Base-by-base conservation (phyloP, 2,329 filamentous ascomycete genomes). In the Trichoderma cornu-damae region DNA sequence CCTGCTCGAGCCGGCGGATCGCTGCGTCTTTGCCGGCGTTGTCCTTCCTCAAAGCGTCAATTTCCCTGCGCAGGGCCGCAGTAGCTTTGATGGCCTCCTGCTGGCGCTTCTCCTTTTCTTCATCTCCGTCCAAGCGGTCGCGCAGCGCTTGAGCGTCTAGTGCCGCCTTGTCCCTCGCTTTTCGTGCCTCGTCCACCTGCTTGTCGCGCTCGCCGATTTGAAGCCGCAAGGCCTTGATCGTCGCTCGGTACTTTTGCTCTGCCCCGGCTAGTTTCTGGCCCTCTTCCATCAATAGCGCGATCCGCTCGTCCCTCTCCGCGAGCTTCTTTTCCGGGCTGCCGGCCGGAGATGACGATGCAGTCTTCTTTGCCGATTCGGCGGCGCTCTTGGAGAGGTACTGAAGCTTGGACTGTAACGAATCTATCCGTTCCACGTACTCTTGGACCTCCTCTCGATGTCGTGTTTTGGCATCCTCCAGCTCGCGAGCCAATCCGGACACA, bases 241-340 rank as follows among this genome's bases (percentile, higher is more conserved):
- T 86, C 5, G 83, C 83, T 60, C 93, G 80, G 62, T 95, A 86
- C 67, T 91, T 90, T 71, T 96, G 83, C 69, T 99, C 94, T 0
- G 83, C 88, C 64, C 87, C 89, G 1, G 90, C 92, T 7, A 97
- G 79, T 63, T 88, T 91, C 65, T 94, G 89, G 0, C 95, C 94
- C 74, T 99, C 94, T 64, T 96, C 87, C 79, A 99, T 88, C 11
- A 99, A 76, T 46, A 92, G 76, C 2, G 92, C 90, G 65, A 97
- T 95, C 69, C 89, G 89, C 65, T 93, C 86, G 65, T 97, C 92
- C 68, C 91, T 96, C 66, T 96, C 91, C 1, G 90, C 88, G 12
- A 97, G 71, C 67, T 89, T 91, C 69, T 87, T 89, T 62, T 96
- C 89, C 1, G 78, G 58, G 57, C 85, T 89, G 5, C 87, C 87